A percentile compares a stretch with the other conserved stretches of the same genome.
Conservation (phyloP, 306 rosid species). For the Gastrolobium villosum region DNA sequence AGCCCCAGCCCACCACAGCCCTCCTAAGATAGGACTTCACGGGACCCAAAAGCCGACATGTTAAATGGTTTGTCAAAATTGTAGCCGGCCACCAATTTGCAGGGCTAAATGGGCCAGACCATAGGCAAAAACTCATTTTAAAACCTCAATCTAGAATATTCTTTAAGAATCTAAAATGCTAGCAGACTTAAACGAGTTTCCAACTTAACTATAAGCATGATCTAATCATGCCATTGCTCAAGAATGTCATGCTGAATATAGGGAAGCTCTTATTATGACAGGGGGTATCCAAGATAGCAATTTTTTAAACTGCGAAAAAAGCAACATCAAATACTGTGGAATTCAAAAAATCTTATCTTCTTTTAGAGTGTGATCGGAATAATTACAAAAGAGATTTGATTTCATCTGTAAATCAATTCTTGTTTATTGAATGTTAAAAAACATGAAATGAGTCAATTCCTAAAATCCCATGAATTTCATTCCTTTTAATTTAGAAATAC, state of each 20-base stretch:
- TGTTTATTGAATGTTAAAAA: not conserved
- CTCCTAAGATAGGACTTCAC: not conserved
- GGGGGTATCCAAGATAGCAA: not conserved
- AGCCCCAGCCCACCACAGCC: not conserved
- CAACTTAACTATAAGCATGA: not conserved
- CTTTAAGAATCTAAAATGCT: slow-evolving; percentile 23
- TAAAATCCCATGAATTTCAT: not conserved
- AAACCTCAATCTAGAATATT: not conserved
- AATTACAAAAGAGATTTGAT: not conserved
- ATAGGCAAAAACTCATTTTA: slow-evolving; percentile 2
- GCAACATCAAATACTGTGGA: not conserved
- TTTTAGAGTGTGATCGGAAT: not conserved
- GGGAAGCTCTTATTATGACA: not conserved
- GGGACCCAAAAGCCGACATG: not conserved
- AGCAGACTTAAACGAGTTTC: slow-evolving; percentile 16
- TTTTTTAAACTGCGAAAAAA: not conserved
- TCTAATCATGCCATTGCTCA: not conserved
- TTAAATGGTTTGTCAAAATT: not conserved
- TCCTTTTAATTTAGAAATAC: not conserved
- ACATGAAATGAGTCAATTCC: not conserved
- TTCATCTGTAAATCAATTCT: not conserved
- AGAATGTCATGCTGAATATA: not conserved
- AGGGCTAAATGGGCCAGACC: not conserved
- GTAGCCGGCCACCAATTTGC: not conserved
- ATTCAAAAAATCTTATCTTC: not conserved